Evolutionary conservation across 176 grass and related monocot species (phyloP), one percentile per base, ranked within the genome.

Genomic region (Coix lacrymajobi): DNA sequence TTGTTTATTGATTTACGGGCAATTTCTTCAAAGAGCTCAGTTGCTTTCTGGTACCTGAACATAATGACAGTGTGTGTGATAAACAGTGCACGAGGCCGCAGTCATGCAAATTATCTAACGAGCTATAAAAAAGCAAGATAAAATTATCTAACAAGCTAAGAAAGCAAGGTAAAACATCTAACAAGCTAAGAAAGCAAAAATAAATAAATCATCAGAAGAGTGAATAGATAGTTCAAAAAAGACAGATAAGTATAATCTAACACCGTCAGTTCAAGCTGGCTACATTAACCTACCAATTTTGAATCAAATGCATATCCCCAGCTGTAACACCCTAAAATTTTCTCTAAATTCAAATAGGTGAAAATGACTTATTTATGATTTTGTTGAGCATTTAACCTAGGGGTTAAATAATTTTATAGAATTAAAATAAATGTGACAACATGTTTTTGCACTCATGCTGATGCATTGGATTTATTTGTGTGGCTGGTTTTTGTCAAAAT

Each of bases 41-140:
- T 93, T 60, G 96, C 96, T 79, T 98, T 91, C 3, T 72, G 81
- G 46, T 91, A 98, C 77, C 96, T 98, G 86, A 82, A 82, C 83
- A 63, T 32, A 62, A 66, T 76, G 11, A 71, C 43, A 62, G 32
- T 36, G 4, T 41, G 54, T 69, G 40, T 76, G 62, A 83, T 61
- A 43, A 78, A 54, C 43, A 36, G 40, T 71, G 40, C 30, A 51
- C 11, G 37, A 71, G 17, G 36, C 19, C 68, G 57, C 16, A 45
- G 11, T 68, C 43, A 31, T 26, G 20, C 9, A 28, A 73, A 31
- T 8, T 31, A 73, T 48, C 26, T 31, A 43, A 70, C 20, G 26
- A 4, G 11, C 12, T 43, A 41, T 41, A 26, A 37, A 19, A 11
- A 67, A 67, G 36, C 7, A 31, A 49, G 28, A 11, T 20, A 45